Base-by-base conservation (phyloP, 345 rosid species). In the Conringia planisiliqua region DNA sequence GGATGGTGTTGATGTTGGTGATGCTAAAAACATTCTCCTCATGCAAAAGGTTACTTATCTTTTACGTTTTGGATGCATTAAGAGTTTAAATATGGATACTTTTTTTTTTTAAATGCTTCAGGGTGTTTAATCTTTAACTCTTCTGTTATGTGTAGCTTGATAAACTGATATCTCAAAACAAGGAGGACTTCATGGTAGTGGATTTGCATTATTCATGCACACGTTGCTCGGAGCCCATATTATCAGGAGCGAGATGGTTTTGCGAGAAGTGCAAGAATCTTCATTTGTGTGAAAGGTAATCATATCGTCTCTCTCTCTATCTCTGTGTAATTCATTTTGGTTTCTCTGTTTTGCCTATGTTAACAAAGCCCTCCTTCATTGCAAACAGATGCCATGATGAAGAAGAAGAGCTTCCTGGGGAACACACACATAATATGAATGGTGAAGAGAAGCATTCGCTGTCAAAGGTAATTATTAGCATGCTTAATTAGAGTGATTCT, bases 211-310 rank as follows among this genome's bases (percentile, higher is more conserved):
- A 67, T 78, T 78, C 77, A 9, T 92, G 96, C 84, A 55, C 78
- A 22, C 71, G 71, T 17, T 88, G 96, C 32, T 82, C 68, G 12
- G 51, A 78, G 71, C 59, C 64, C 8, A 86, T 92, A 77, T 40
- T 88, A 62, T 78, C 82, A 10, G 84, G 89, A 62, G 54, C 61
- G 54, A 82, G 87, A 38, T 89, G 96, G 96, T 48, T 52, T 69
- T 92, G 93, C 70, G 20, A 36, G n/a, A 83, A 72, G 40, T 88
- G 97, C 80, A 86, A 88, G 75, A 78, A 80, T 58, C 82, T 85
- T 76, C 88, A 88, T 42, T 66, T 88, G n/a, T 92, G 96, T 80
- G 85, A 81, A 71, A 85, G 84, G 93, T 88, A 73, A 67, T 20
- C 44, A 40, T 22, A 22, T 22, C 24, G 24, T 22, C 0, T 46